phyloP scores from a whole-genome alignment of 768 basidiomycete genomes.

The Lactarius hatsudake region DNA sequence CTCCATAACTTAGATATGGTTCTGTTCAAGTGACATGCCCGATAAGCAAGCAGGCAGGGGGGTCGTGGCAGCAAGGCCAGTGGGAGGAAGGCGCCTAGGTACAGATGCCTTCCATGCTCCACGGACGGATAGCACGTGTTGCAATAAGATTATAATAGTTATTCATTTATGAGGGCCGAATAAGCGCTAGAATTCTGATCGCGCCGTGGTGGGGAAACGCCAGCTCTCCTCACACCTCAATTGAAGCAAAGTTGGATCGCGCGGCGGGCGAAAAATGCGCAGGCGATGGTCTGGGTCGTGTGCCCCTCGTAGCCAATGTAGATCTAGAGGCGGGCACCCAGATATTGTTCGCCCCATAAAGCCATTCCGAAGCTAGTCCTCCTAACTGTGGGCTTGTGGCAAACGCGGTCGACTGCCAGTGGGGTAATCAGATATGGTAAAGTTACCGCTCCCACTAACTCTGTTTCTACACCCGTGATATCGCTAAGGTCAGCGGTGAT shows the following conservation, averaged over 20 bases:
- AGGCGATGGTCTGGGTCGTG: slow-evolving; percentile 30
- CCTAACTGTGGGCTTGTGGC: not conserved
- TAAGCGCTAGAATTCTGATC: slow-evolving; percentile 6
- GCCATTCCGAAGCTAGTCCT: not conserved
- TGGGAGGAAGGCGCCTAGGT: too few species aligned
- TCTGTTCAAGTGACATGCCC: not conserved
- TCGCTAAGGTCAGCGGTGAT: not conserved
- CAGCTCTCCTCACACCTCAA: slow-evolving; percentile 25
- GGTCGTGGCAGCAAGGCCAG: not conserved
- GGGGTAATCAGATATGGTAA: not conserved
- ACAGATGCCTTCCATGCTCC: too few species aligned
- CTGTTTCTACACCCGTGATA: not conserved
- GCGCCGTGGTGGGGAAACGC: slow-evolving; percentile 12
- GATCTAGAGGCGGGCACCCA: too few species aligned
- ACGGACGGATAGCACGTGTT: not conserved
- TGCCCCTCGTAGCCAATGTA: not conserved
- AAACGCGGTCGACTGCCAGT: not conserved
- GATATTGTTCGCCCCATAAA: not conserved
- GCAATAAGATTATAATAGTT: not conserved
- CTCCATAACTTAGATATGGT: not conserved
- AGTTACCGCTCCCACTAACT: not conserved
- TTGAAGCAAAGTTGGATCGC: slow-evolving; percentile 15
- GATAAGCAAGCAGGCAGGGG: not conserved
- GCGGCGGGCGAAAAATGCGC: slow-evolving; percentile 20
- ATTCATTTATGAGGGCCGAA: not conserved